Percentiles rank a stretch among this genome's conserved stretches.
Conservation (phyloP, 2,329 filamentous ascomycete species). For the Dactylellina cionopaga region DNA sequence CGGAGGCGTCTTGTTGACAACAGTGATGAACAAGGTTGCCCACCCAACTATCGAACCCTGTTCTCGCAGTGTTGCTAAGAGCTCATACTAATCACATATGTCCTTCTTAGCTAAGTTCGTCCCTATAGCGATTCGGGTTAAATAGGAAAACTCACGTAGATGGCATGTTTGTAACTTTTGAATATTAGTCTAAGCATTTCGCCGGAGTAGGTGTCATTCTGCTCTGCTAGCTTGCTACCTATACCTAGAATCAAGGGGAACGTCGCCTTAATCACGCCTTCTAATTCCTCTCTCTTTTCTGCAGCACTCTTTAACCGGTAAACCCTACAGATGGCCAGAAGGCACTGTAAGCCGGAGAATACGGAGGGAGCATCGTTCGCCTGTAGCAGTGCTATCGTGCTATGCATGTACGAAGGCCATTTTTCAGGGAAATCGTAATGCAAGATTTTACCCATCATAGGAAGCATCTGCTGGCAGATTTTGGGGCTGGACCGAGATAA, state of each 20-base stretch:
- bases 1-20: conserved; percentile 85
- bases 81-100: conserved; percentile 74
- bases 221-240: conserved; percentile 86
- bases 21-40: conserved; percentile 93
- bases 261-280: conserved; percentile 89
- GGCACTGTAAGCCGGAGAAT: conserved; percentile 90
- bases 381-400: conserved; percentile 87
- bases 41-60: conserved; percentile 88
- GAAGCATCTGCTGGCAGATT: conserved; percentile 91
- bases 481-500: conserved; percentile 81
- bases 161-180: conserved; percentile 98
- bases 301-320: conserved; percentile 93
- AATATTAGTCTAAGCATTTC: conserved; percentile 96
- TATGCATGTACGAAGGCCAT: conserved; percentile 95
- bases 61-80: conserved; percentile 79
- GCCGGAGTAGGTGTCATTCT: conserved; percentile 91
- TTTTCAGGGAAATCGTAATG: conserved; percentile 92
- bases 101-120: neutral
- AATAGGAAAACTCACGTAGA: conserved; percentile 75
- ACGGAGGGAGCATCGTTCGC: conserved; percentile 87
- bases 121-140: neutral
- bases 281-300: conserved; percentile 81
- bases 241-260: conserved; percentile 89
- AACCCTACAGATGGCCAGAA: conserved; percentile 92
- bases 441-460: conserved; percentile 93